Evolutionary conservation across 352 stramenopile genomes (phyloP).

Genomic region (Bremia lactucae): DNA sequence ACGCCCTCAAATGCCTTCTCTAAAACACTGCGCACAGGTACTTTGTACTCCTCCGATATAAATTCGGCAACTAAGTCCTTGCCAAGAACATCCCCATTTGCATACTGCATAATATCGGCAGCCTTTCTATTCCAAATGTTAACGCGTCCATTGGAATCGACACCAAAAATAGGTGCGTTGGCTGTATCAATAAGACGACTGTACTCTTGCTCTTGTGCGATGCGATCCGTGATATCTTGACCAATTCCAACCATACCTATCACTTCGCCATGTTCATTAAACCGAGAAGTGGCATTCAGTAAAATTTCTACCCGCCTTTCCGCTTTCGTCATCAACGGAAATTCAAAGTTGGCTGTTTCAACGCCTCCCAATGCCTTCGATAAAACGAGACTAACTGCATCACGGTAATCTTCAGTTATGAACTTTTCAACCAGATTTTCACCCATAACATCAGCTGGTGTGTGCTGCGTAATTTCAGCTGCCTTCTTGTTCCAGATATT

Average conservation of each 20-base stretch:
- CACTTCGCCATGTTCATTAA: slow-evolving; percentile 50
- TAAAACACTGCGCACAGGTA: slow-evolving; percentile 26
- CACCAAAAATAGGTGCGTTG: slow-evolving; percentile 58
- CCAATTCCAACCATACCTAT: slow-evolving; percentile 74
- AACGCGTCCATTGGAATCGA: slow-evolving; percentile 30
- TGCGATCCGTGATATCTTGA: slow-evolving; percentile 50
- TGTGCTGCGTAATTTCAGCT: slow-evolving; percentile 73
- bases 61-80: slow-evolving; percentile 35
- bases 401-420: slow-evolving; percentile 42
- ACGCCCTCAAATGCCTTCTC: slow-evolving; percentile 35
- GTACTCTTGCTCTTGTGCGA: slow-evolving; percentile 62
- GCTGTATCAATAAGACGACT: slow-evolving; percentile 39
- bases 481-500: too few species aligned
- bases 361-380: slow-evolving; percentile 29
- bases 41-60: slow-evolving; percentile 37
- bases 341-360: slow-evolving; percentile 53
- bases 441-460: slow-evolving; percentile 54
- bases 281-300: slow-evolving; percentile 43
- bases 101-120: slow-evolving; percentile 36
- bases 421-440: slow-evolving; percentile 64
- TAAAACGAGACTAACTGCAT: slow-evolving; percentile 22
- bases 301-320: slow-evolving; percentile 42
- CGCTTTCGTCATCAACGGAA: slow-evolving; percentile 49
- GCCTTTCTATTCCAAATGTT: slow-evolving; percentile 60
- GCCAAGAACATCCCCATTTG: slow-evolving; percentile 17